Conservation (phyloP, 495 filamentous ascomycete species). For the Paragyromitra xinjiangensis region DNA sequence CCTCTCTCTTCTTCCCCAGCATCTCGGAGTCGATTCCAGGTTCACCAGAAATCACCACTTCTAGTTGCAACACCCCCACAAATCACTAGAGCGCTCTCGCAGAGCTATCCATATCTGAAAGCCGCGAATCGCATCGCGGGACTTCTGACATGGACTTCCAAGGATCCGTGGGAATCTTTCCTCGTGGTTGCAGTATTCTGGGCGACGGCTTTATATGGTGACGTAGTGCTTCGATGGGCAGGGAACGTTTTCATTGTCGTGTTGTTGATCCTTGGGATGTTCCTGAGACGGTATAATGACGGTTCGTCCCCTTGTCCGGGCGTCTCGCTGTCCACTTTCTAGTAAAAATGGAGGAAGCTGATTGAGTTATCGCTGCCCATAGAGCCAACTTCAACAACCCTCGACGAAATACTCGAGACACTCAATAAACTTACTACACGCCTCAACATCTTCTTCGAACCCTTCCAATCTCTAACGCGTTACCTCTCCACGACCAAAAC, state of each 20-base stretch:
- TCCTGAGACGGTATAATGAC: slow-evolving; percentile 74
- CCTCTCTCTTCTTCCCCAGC: slow-evolving; percentile 76
- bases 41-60: slow-evolving; percentile 94
- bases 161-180: slow-evolving; percentile 96
- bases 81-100: slow-evolving; percentile 88
- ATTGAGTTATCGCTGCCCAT: slow-evolving; percentile 6
- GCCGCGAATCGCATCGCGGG: slow-evolving; percentile 84
- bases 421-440: slow-evolving; percentile 85
- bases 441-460: slow-evolving; percentile 91
- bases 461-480: slow-evolving; percentile 84
- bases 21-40: slow-evolving; percentile 85
- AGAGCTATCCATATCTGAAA: slow-evolving; percentile 90
- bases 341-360: neutral
- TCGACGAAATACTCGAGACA: slow-evolving; percentile 96
- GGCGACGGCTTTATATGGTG: slow-evolving; percentile 84
- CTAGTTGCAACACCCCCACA: slow-evolving; percentile 92
- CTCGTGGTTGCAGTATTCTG: slow-evolving; percentile 84
- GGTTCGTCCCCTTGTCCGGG: slow-evolving; percentile 23
- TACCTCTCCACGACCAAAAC: slow-evolving; percentile 92
- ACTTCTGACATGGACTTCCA: slow-evolving; percentile 89
- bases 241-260: slow-evolving; percentile 85
- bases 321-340: neutral
- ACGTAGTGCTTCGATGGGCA: slow-evolving; percentile 76
- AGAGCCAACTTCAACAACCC: slow-evolving; percentile 65
- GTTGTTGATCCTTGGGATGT: slow-evolving; percentile 88